phyloP scores from a whole-genome alignment of 176 grass and related monocot genomes.

The Paspalum vaginatum region DNA sequence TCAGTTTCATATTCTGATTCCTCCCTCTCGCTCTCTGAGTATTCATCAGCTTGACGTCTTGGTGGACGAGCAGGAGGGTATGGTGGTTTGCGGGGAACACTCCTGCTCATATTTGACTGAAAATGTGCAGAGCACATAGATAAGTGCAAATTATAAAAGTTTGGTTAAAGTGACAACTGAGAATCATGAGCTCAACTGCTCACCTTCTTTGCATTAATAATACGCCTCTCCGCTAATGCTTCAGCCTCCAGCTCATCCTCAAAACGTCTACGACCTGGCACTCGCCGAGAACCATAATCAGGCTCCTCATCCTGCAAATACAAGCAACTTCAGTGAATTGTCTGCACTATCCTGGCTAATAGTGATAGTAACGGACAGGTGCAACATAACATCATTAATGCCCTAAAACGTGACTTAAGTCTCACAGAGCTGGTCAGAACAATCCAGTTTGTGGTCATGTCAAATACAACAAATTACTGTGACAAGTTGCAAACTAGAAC shows the following conservation, averaged over 20 bases:
- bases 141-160: conserved; percentile 6
- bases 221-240: conserved; percentile 65
- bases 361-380: conserved; percentile 4
- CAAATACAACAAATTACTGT: not conserved
- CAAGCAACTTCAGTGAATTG: conserved; percentile 11
- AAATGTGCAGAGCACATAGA: conserved; percentile 37
- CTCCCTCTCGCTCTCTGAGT: conserved; percentile 75
- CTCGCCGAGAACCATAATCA: conserved; percentile 67
- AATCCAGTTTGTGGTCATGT: not conserved
- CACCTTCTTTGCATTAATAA: conserved; percentile 76
- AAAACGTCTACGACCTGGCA: conserved; percentile 60
- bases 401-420: not conserved
- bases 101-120: conserved; percentile 71
- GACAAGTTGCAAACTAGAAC: conserved; percentile 17
- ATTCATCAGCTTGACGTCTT: conserved; percentile 62
- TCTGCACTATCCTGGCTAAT: conserved; percentile 1
- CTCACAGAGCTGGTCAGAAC: not conserved
- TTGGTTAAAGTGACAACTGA: conserved; percentile 20
- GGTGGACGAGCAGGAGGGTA: conserved; percentile 55
- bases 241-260: conserved; percentile 86
- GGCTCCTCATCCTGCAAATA: conserved; percentile 77
- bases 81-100: conserved; percentile 52
- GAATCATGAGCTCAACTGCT: not conserved
- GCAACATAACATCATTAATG: conserved; percentile 11
- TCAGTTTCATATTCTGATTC: conserved; percentile 96